These are phyloP conservation scores for Dendrostoma leiphaemia DNA, from an alignment of 2,329 filamentous ascomycete genomes.

Conservation along the genomic window DNA sequence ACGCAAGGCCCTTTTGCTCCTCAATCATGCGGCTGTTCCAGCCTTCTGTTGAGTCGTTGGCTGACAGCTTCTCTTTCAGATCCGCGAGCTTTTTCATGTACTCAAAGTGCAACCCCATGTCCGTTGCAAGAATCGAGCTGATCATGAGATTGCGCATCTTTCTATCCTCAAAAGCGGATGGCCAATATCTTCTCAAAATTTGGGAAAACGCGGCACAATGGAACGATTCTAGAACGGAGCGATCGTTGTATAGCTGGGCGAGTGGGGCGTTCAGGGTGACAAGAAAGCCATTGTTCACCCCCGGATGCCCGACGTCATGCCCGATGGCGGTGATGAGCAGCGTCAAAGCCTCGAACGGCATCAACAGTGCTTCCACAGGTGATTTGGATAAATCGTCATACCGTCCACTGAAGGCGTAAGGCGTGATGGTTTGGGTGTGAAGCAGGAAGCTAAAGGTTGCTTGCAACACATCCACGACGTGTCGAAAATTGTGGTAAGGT, in stretches of 20 bases:
- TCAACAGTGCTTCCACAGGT: constrained; percentile 72
- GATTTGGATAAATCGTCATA: constrained; percentile 43
- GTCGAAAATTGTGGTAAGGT: constrained; percentile 96
- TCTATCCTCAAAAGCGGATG: constrained; percentile 71
- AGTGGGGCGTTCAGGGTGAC: constrained; percentile 88
- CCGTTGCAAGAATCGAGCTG: constrained; percentile 93
- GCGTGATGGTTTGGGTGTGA: constrained; percentile 71
- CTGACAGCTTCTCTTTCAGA: constrained; percentile 73
- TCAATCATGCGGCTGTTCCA: constrained; percentile 78
- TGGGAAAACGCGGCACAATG: constrained; percentile 97
- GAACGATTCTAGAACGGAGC: constrained; percentile 93
- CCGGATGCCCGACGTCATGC: constrained; percentile 95
- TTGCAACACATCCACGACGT: constrained; percentile 94
- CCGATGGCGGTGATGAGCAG: constrained; percentile 94
- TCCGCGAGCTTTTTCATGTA: constrained; percentile 90
- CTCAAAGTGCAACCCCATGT: constrained; percentile 96
- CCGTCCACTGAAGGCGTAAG: constrained; percentile 48
- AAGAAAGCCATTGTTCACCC: constrained; percentile 96
- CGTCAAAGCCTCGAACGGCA: constrained; percentile 83
- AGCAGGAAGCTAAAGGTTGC: constrained; percentile 89
- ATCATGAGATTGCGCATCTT: constrained; percentile 90
- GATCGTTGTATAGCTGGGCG: constrained; percentile 94
- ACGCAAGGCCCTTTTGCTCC: constrained; percentile 76
- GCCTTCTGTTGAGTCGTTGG: constrained; percentile 62
- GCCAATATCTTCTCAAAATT: constrained; percentile 91